Evolutionary conservation across 306 rosid species (phyloP).

Genomic region (Prunus mira): DNA sequence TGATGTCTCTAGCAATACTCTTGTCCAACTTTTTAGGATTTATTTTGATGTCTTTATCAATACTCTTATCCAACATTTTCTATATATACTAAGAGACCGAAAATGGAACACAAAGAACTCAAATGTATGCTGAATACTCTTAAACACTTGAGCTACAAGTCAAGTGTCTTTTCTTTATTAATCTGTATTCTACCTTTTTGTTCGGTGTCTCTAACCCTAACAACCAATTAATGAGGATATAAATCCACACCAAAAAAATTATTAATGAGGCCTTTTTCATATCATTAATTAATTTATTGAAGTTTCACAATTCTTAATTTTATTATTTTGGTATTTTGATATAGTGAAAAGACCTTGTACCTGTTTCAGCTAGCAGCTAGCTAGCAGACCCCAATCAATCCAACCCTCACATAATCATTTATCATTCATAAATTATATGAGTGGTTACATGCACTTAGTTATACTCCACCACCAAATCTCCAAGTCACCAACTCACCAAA

Average conservation of each 20-base stretch:
- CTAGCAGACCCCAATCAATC: background rate
- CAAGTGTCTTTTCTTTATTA: no score
- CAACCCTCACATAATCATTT: background rate
- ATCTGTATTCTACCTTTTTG: background rate
- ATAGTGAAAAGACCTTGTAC: constrained; percentile 4
- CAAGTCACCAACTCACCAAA: background rate
- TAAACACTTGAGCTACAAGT: no score
- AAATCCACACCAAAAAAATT: background rate
- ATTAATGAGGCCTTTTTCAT: background rate
- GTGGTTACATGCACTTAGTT: background rate
- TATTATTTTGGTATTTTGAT: background rate
- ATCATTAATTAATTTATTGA: background rate
- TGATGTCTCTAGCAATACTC: no score
- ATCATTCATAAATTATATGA: background rate
- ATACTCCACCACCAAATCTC: constrained; percentile 15
- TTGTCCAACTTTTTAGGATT: no score
- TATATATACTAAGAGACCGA: no score
- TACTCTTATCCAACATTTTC: no score
- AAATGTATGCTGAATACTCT: no score
- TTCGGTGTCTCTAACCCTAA: background rate
- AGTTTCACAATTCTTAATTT: background rate
- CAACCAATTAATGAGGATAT: background rate
- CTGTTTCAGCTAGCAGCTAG: background rate
- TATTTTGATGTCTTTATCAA: no score
- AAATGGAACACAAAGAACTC: no score